phyloP scores from a whole-genome alignment of 768 basidiomycete genomes.

The Amanita phalloides region DNA sequence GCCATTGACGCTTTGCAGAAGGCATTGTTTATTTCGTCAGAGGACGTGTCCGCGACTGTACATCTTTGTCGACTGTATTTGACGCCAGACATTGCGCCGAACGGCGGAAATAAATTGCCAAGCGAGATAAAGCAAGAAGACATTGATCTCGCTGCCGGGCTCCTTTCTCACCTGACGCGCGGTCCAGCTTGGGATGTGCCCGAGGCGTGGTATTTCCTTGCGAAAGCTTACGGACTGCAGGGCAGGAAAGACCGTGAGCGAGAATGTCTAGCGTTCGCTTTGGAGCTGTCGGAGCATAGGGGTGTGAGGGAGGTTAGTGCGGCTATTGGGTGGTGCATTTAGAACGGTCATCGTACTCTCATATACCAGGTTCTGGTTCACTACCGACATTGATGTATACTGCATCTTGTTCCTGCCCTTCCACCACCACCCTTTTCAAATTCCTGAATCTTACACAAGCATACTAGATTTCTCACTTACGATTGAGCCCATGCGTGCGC shows the following conservation, averaged over 20 bases:
- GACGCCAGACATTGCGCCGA: conserved; percentile 14
- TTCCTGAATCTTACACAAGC: too few relatives aligned
- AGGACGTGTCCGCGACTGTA: conserved; percentile 68
- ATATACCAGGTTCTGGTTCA: too few relatives aligned
- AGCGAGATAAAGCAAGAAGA: conserved; percentile 23
- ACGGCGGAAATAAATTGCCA: conserved; percentile 4
- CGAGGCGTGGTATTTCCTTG: conserved; percentile 92
- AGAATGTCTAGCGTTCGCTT: conserved; percentile 64
- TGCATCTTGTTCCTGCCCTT: too few relatives aligned
- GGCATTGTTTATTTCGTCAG: conserved; percentile 77
- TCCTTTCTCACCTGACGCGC: conserved; percentile 67
- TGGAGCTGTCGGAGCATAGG: conserved; percentile 50
- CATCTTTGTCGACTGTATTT: conserved; percentile 75
- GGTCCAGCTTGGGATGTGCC: conserved; percentile 84
- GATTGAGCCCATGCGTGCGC: too few relatives aligned
- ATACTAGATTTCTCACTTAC: too few relatives aligned
- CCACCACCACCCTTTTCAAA: too few relatives aligned
- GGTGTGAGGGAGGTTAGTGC: conserved; percentile 52
- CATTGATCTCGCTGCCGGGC: conserved; percentile 73
- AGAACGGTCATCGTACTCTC: not conserved
- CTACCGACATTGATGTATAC: too few relatives aligned
- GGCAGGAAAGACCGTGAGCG: conserved; percentile 59
- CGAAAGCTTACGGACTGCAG: conserved; percentile 69
- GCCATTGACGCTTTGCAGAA: conserved; percentile 78
- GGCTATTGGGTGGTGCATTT: conserved; percentile 61